Evolutionary conservation across 202 grass and related monocot genomes (phyloP), one percentile per base, ranked within the genome.

Genomic region (Carex arenaria): DNA sequence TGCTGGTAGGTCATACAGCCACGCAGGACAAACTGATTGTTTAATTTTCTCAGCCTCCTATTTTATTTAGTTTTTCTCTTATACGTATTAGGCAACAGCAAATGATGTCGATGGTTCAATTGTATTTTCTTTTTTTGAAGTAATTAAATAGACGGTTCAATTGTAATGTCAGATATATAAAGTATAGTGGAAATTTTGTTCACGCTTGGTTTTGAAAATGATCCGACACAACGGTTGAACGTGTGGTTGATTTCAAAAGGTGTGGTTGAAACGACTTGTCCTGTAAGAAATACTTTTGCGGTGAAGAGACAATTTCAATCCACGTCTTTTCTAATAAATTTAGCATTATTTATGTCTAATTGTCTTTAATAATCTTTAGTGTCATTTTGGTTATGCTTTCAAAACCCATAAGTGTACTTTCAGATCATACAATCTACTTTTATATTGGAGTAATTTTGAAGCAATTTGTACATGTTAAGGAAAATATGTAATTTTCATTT

Each of bases 161-260:
- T 82, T 82, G 62, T 67, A 68, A 82, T 67, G 38, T 66, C 32
- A 82, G 22, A 36, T n/a, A 52, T n/a, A 52, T 30, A 81, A 52
- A 18, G 0, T 67, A 52, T 30, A 82, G 62, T 82, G 79, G 79
- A 55, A 82, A 82, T 82, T 82, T 82, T 82, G 79, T 45, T 51
- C 40, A 54, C 6, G 42, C 13, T 52, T 82, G 20, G 5, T 66
- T 18, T 52, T 67, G 62, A 82, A 67, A 82, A 82, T 53, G 79
- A 67, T 82, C 15, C 52, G 13, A 66, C 12, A 45, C 5, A 64
- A 43, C 43, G 10, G 36, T 69, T 69, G 70, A 82, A 82, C 11
- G 53, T 17, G 9, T 32, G 19, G 61, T 66, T 26, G 18, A 52
- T 82, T 81, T 10, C 13, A 79, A 62, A 78, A 57, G 22, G 26